Evolutionary conservation across 2,329 filamentous ascomycete species (phyloP).

Genomic region (Tricladium varicosporioides): DNA sequence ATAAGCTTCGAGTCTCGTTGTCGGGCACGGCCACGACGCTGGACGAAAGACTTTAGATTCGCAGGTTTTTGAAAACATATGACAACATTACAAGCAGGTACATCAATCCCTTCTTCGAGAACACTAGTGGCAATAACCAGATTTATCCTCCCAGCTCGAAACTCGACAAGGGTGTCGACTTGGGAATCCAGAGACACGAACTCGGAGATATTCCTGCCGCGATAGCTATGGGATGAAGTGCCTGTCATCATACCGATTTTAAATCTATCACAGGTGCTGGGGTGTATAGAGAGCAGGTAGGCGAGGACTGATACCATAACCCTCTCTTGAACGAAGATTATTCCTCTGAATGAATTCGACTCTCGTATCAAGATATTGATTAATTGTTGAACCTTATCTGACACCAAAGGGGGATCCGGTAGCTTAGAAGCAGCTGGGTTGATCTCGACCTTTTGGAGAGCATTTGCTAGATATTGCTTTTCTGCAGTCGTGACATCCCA

Average conservation of each 20-base stretch:
- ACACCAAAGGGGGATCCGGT: slow-evolving; percentile 36
- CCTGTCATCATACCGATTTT: slow-evolving; percentile 56
- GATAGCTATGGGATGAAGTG: slow-evolving; percentile 39
- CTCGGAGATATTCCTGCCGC: slow-evolving; percentile 42
- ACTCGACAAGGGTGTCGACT: slow-evolving; percentile 43
- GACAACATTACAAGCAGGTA: slow-evolving; percentile 61
- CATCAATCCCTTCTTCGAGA: slow-evolving; percentile 63
- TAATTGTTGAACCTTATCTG: slow-evolving; percentile 57
- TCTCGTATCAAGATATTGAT: slow-evolving; percentile 49
- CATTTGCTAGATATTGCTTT: slow-evolving; percentile 51
- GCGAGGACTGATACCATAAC: slow-evolving; percentile 59
- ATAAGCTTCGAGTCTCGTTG: slow-evolving; percentile 50
- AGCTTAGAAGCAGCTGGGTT: slow-evolving; percentile 21
- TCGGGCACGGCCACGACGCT: slow-evolving; percentile 62
- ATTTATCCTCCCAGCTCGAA: slow-evolving; percentile 54
- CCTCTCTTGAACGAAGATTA: slow-evolving; percentile 67
- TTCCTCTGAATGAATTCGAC: slow-evolving; percentile 46
- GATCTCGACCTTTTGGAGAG: slow-evolving; percentile 41
- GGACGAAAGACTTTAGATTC: slow-evolving; percentile 63
- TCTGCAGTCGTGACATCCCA: slow-evolving; percentile 46
- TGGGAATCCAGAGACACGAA: slow-evolving; percentile 37
- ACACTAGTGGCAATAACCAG: slow-evolving; percentile 60
- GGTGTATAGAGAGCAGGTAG: slow-evolving; percentile 47
- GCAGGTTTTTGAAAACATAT: slow-evolving; percentile 61
- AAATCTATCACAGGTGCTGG: slow-evolving; percentile 45